Percentiles rank a stretch among this genome's conserved stretches.
phyloP scores from a whole-genome alignment of 2,329 filamentous ascomycete species.

The Pyrenophora seminiperda region DNA sequence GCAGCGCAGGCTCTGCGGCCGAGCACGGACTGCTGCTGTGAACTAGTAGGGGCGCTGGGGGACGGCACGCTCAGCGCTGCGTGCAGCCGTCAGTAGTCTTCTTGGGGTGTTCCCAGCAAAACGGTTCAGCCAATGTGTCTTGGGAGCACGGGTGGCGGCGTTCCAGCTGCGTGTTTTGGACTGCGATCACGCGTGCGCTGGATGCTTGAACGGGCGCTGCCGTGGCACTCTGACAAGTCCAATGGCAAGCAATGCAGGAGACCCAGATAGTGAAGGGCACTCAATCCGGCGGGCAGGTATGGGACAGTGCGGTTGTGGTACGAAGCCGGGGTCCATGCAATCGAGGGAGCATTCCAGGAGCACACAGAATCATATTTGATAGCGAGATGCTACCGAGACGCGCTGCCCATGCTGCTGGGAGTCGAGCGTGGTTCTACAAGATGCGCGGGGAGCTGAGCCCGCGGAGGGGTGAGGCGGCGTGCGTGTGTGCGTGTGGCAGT shows the following conservation, averaged over 20 bases:
- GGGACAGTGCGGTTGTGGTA: conserved; percentile 47
- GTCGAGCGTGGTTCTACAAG: conserved; percentile 15
- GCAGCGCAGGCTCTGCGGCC: conserved; percentile 28
- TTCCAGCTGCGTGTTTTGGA: conserved; percentile 50
- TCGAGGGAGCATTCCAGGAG: conserved; percentile 43
- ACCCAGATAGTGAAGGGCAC: conserved; percentile 19
- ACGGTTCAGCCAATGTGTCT: conserved; percentile 47
- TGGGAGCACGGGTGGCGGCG: conserved; percentile 38
- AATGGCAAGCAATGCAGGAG: conserved; percentile 34
- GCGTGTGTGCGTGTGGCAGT: conserved; percentile 3
- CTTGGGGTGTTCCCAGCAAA: conserved; percentile 39
- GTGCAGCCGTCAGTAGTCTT: conserved; percentile 48
- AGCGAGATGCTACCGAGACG: conserved; percentile 37
- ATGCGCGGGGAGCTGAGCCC: conserved; percentile 13
- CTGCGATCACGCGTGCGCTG: conserved; percentile 50
- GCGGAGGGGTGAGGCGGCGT: conserved; percentile 1
- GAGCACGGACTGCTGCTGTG: conserved; percentile 43
- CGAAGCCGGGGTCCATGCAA: conserved; percentile 45
- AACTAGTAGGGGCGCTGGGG: conserved; percentile 36
- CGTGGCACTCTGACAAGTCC: conserved; percentile 40
- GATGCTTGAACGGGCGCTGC: conserved; percentile 44
- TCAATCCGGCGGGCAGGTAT: conserved; percentile 49
- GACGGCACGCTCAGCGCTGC: conserved; percentile 50
- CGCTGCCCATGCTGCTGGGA: conserved; percentile 44
- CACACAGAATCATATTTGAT: conserved; percentile 41